Evolutionary conservation across 352 stramenopile species (phyloP), one percentile per base, ranked within the genome.

Genomic region (Plasmopara muralis): DNA sequence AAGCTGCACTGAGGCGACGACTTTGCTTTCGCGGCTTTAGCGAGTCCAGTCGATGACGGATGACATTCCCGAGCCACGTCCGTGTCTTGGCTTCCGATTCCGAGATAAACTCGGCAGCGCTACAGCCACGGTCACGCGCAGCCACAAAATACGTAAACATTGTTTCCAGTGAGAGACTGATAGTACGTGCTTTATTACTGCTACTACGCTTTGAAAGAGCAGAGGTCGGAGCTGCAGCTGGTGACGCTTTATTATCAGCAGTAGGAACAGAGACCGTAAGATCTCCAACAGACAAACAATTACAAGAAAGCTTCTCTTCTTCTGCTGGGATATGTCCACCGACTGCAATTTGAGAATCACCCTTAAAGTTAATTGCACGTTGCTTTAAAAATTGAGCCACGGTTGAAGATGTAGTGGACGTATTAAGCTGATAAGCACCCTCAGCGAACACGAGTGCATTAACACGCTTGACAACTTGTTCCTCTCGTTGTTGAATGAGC

Each of bases 121-220:
- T 54, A 20, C 63, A 77, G 4, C 62, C 56, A n/a, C 75, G 73
- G 43, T 90, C 79, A 30, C 79, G 73, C 14, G 66, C 77, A 28
- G 72, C 70, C 15, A 73, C 53, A 34, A 88, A 90, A 43, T 85
- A 90, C n/a, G 66, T 76, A 52, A 90, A 90, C 15, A 72, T 76
- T 16, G 66, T 86, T 50, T 88, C 77, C 25, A 87, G 55, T 18
- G 72, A 76, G 15, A 87, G 58, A 52, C 71, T 87, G 62, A 90
- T 87, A 37, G 79, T 90, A 6, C 77, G 66, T 6, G 79, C 79
- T 53, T 87, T 87, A 60, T 90, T 90, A 53, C 74, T 86, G 59
- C 72, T 85, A 28, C 59, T 64, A 55, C 69, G 55, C 37, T 70
- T 79, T 8, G 62, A 71, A 1, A 72, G 35, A 9, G 63, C 64